Conservation (phyloP, 371 early-diverging fungal genomes). For the Rhizopus arrhizus region DNA sequence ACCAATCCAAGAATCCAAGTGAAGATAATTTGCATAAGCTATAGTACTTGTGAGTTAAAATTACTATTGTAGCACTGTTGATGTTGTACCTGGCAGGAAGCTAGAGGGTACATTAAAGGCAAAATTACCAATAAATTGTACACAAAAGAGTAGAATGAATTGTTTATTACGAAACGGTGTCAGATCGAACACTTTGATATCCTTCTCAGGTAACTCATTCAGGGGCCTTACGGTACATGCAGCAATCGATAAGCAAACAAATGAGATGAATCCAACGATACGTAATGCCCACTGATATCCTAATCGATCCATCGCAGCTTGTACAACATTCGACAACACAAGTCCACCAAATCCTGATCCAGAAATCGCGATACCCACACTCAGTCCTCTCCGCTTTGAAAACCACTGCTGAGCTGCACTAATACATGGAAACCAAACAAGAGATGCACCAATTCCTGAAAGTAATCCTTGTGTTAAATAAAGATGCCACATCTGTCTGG, state of each 20-base stretch:
- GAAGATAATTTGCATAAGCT: slow-evolving; percentile 44
- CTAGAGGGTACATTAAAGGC: slow-evolving; percentile 40
- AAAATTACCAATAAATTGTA: slow-evolving; percentile 46
- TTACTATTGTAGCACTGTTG: not conserved
- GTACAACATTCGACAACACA: slow-evolving; percentile 61
- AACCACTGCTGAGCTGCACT: slow-evolving; percentile 70
- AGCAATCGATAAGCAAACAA: slow-evolving; percentile 49
- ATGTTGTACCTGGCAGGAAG: slow-evolving; percentile 23
- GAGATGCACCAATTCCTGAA: slow-evolving; percentile 61
- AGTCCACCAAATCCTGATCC: slow-evolving; percentile 80
- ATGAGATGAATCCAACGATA: slow-evolving; percentile 53
- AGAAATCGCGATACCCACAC: slow-evolving; percentile 71
- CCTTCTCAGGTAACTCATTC: slow-evolving; percentile 23
- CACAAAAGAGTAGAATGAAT: slow-evolving; percentile 33
- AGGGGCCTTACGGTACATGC: slow-evolving; percentile 55
- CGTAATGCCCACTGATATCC: slow-evolving; percentile 54
- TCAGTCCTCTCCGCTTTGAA: slow-evolving; percentile 60
- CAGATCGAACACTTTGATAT: slow-evolving; percentile 27
- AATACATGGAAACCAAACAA: slow-evolving; percentile 44
- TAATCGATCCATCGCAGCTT: slow-evolving; percentile 28
- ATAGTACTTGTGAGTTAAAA: not conserved
- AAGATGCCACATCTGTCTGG: slow-evolving; percentile 58
- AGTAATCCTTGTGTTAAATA: slow-evolving; percentile 68
- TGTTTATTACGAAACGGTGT: slow-evolving; percentile 36
- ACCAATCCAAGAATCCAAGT: slow-evolving; percentile 36